Evolutionary conservation across 805 yeast genomes (phyloP).

Genomic region (Diddensiella transvaalensis): DNA sequence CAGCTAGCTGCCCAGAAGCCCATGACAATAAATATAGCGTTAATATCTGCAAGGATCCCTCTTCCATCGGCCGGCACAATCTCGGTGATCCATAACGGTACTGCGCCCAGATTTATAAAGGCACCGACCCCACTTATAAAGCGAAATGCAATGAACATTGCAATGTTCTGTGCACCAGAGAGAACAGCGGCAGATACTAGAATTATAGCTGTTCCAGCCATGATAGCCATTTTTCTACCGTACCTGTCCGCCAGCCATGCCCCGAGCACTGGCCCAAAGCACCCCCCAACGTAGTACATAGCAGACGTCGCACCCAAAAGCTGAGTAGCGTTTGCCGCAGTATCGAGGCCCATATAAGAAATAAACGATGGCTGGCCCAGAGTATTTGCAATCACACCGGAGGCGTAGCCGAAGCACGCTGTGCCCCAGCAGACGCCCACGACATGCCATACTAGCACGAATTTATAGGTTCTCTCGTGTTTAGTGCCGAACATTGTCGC

Average conservation of each 20-base stretch:
- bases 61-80: constrained; percentile 70
- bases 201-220: constrained; percentile 19
- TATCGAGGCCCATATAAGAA: constrained; percentile 9
- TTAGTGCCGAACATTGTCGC: no score
- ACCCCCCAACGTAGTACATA: constrained; percentile 46
- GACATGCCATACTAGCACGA: not conserved
- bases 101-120: constrained; percentile 35
- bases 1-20: constrained; percentile 12
- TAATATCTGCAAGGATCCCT: constrained; percentile 45
- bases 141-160: constrained; percentile 44
- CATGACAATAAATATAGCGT: constrained; percentile 2
- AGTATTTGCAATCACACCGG: constrained; percentile 10
- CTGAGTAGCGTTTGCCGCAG: constrained; percentile 5
- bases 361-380: constrained; percentile 13
- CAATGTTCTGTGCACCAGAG: constrained; percentile 8
- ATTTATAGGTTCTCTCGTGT: not conserved
- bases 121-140: constrained; percentile 46
- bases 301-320: constrained; percentile 6
- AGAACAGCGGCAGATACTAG: constrained; percentile 7
- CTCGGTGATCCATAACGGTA: constrained; percentile 72
- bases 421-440: constrained; percentile 11
- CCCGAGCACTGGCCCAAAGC: constrained; percentile 38
- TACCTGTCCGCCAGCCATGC: constrained; percentile 35
- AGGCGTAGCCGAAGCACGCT: constrained; percentile 10
- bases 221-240: constrained; percentile 58